Percentiles rank a stretch among this genome's conserved stretches.
These are phyloP conservation scores for Neurospora sp. DNA, from an alignment of 495 filamentous ascomycete genomes.

Conservation along the genomic window DNA sequence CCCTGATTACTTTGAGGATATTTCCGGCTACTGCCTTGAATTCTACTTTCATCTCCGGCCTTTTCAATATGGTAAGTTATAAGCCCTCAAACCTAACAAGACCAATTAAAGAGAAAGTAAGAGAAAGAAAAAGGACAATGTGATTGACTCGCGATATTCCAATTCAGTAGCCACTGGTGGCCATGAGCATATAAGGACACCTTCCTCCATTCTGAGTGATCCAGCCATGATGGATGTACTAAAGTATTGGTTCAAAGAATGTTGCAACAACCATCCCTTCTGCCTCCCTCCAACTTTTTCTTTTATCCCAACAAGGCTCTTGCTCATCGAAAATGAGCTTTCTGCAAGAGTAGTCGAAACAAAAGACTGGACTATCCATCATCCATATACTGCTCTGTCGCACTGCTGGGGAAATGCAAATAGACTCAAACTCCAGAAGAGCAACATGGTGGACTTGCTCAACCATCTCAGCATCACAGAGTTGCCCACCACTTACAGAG, in stretches of 20 bases:
- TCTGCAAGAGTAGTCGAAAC: neutral
- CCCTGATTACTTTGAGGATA: no score
- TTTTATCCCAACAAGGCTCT: neutral
- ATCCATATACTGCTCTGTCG: neutral
- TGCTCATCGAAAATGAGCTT: neutral
- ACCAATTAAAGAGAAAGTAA: rapidly evolving
- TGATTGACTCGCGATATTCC: neutral
- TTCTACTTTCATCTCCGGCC: neutral
- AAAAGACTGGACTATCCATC: neutral
- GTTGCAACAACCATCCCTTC: neutral
- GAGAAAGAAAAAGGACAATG: neutral
- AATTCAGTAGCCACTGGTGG: neutral
- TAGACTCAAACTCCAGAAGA: neutral
- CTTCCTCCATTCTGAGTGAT: neutral
- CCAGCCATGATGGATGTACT: neutral
- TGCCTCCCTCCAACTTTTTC: neutral
- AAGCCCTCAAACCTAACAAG: neutral
- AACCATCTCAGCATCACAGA: neutral
- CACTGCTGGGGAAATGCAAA: neutral
- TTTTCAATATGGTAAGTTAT: neutral
- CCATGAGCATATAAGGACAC: neutral
- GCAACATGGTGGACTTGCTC: neutral
- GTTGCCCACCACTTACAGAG: neutral
- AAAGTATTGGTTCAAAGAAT: neutral
- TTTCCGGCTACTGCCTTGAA: no score